Percentiles rank a stretch among this genome's conserved stretches.
These are phyloP conservation scores for Colletotrichum aenigma DNA, from an alignment of 2,329 filamentous ascomycete species.

Conservation along the genomic window DNA sequence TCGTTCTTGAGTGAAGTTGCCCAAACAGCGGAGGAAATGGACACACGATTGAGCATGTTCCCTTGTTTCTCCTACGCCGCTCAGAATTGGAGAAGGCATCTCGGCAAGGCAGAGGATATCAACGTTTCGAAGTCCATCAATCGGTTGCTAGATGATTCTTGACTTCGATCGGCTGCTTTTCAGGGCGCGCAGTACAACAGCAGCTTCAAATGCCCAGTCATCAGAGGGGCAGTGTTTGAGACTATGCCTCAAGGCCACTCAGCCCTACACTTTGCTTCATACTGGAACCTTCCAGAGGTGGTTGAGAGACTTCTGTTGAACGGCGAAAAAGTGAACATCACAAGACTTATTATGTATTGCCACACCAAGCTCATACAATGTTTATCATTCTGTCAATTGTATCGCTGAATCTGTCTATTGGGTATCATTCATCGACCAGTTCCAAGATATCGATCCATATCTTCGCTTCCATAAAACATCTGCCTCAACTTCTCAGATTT, in stretches of 20 bases:
- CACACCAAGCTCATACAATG: too few relatives aligned
- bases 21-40: neutral
- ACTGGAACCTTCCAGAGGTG: neutral
- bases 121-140: neutral
- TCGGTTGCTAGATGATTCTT: neutral
- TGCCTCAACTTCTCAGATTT: conserved; percentile 67
- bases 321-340: too few relatives aligned
- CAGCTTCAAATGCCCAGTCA: neutral
- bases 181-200: neutral
- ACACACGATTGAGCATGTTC: neutral
- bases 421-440: conserved; percentile 5
- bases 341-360: too few relatives aligned
- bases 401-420: neutral
- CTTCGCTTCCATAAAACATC: conserved; percentile 77
- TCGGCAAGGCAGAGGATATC: neutral
- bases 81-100: neutral
- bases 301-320: neutral
- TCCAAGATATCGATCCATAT: conserved; percentile 76
- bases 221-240: neutral
- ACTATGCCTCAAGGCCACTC: neutral
- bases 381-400: neutral
- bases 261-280: neutral
- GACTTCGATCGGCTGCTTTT: neutral
- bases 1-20: fast-evolving
- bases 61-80: neutral